phyloP scores from a whole-genome alignment of 352 stramenopile species.

The Achlya hypogyna region DNA sequence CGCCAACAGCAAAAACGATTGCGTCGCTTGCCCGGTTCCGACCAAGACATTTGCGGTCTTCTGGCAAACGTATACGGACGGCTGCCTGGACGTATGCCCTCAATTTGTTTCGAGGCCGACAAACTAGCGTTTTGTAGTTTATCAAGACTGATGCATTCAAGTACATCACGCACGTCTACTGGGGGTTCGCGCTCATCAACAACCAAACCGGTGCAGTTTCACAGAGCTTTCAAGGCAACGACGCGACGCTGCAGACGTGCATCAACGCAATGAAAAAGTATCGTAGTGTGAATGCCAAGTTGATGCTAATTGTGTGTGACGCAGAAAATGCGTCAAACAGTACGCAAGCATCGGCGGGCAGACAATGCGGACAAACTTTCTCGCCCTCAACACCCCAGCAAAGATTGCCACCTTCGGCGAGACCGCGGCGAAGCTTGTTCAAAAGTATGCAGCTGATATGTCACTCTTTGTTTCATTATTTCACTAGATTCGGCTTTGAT shows the following conservation, averaged over 20 bases:
- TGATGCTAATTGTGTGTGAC: background rate
- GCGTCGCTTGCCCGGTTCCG: background rate
- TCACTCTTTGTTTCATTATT: background rate
- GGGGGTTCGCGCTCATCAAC: conserved; percentile 61
- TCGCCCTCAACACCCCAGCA: conserved; percentile 23
- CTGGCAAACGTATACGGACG: conserved; percentile 14
- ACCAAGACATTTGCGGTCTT: conserved; percentile 18
- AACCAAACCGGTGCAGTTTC: conserved; percentile 32
- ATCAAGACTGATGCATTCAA: conserved; percentile 6
- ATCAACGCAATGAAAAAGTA: conserved; percentile 47
- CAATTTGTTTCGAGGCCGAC: background rate
- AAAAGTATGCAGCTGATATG: conserved; percentile 33
- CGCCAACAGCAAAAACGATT: background rate
- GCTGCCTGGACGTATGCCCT: background rate
- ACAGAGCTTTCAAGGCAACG: conserved; percentile 52
- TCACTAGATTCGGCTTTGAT: conserved; percentile 33
- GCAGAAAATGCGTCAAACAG: conserved; percentile 48
- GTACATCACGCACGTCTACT: conserved; percentile 61
- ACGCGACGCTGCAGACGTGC: conserved; percentile 45
- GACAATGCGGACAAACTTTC: conserved; percentile 62
- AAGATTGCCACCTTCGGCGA: conserved; percentile 41
- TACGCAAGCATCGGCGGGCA: conserved; percentile 60
- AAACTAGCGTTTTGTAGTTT: conserved; percentile 30
- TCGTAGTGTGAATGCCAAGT: background rate
- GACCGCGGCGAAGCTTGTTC: conserved; percentile 37